A percentile compares a stretch with the other conserved stretches of the same genome.
phyloP scores from a whole-genome alignment of 169 alveolate species.

The Ichthyophthirius multifiliis region DNA sequence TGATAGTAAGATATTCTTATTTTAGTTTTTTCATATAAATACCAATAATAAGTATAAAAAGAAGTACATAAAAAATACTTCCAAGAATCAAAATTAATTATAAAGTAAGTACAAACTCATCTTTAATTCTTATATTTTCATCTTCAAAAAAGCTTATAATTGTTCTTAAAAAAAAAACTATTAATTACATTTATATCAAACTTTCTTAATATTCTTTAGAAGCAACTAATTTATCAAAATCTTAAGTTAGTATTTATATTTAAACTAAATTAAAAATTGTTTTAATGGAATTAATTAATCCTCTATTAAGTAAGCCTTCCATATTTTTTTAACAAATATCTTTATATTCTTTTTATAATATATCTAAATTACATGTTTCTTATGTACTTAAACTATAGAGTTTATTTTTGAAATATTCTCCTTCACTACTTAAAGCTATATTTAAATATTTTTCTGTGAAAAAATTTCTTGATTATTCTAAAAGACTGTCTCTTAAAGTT shows the following conservation, averaged over 20 bases:
- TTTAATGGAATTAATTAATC: background rate
- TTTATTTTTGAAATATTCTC: too few species aligned
- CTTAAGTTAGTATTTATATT: too few species aligned
- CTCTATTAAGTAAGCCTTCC: background rate
- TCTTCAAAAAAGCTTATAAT: background rate
- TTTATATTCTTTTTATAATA: too few species aligned
- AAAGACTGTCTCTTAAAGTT: background rate
- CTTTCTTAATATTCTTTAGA: background rate
- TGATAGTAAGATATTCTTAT: background rate
- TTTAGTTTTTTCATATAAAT: background rate
- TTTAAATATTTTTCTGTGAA: background rate
- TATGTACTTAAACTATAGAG: too few species aligned
- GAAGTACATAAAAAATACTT: background rate
- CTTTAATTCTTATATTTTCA: background rate
- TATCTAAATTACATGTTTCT: too few species aligned
- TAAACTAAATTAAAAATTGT: background rate
- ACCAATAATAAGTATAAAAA: background rate
- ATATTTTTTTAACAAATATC: too few species aligned
- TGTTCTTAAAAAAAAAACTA: background rate
- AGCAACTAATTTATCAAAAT: background rate
- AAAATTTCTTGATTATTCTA: background rate
- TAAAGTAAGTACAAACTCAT: background rate
- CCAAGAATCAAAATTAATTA: background rate
- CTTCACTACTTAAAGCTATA: background rate
- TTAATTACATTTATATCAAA: background rate